Base-by-base conservation (phyloP, 306 rosid species). In the Canavalia gladiata region DNA sequence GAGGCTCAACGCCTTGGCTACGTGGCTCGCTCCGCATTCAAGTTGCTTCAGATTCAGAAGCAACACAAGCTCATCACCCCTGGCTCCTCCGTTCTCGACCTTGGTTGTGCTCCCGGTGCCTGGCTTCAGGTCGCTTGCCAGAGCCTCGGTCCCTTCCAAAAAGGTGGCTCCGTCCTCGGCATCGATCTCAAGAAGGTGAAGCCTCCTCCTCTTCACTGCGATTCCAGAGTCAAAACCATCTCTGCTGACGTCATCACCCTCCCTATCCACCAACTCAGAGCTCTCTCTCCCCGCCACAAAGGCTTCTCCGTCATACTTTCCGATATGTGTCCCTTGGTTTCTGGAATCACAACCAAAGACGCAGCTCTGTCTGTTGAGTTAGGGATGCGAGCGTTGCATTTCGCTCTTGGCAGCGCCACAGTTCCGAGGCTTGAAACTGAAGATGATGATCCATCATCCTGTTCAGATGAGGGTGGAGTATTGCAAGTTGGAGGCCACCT, bases 81-180 rank as follows among this genome's bases (percentile, higher is more conserved):
- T 0, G 92, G 90, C 50, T 90, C 97, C 0, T 84, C 94, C 31
- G 91, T 96, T 84, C 90, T 93, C 5, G 99, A 93, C 87, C 96
- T 96, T 33, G 99, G 99, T 0, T 96, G 97, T 59, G 98, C 99
- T 69, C 99, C 98, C 46, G 99, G 97, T 49, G 92, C 94, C 58
- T 96, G 98, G 97, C 98, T 96, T 51, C 99, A 95, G 89, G 99
- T 95, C 2, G 94, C 98, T 66, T 93, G 94, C 58, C 94, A 95
- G 88, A 93, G 96, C 85, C 82, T 96, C 77, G 99, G 99, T 18
- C 94, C 98, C 8, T 62, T 84, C 0, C 70, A 50, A 2, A 76
- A 80, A 67, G 97, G 97, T 6, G 97, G 98, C 29, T 85, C 76
- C 74, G 94, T 93, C 75, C 77, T 93, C 49, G 99, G 97, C 55